Evolutionary conservation across 495 filamentous ascomycete species (phyloP).

Genomic region (Talaromyces thailandensis): DNA sequence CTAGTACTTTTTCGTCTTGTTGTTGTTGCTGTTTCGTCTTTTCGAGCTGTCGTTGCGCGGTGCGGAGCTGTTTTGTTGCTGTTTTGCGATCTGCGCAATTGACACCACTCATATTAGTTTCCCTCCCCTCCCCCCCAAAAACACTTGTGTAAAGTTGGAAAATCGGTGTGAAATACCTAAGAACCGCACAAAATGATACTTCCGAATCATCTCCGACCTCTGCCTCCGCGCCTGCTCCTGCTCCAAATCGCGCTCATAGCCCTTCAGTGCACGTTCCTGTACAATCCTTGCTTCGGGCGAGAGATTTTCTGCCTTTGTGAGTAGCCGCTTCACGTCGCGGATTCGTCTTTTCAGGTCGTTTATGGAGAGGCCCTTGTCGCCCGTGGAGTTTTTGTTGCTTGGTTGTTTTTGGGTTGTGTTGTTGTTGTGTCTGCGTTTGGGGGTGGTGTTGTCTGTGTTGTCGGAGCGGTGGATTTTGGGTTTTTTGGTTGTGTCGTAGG

Average conservation of each 20-base stretch:
- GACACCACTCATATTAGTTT: not conserved
- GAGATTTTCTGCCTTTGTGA: slow-evolving; percentile 49
- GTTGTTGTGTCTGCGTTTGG: not conserved
- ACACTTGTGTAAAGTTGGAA: too few relatives aligned
- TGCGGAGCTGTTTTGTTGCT: slow-evolving; percentile 59
- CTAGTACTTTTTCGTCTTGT: slow-evolving; percentile 30
- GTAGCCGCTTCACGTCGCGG: slow-evolving; percentile 45
- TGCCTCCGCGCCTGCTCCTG: slow-evolving; percentile 51
- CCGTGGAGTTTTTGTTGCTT: slow-evolving; percentile 7
- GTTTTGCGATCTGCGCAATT: slow-evolving; percentile 84
- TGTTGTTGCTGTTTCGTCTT: slow-evolving; percentile 32
- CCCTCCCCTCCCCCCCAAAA: not conserved
- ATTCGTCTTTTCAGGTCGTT: slow-evolving; percentile 45
- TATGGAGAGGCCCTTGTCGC: slow-evolving; percentile 27
- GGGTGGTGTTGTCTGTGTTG: not conserved
- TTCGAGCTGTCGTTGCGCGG: slow-evolving; percentile 39
- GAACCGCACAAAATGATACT: slow-evolving; percentile 95
- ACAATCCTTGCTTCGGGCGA: slow-evolving; percentile 66
- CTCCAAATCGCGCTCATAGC: slow-evolving; percentile 63
- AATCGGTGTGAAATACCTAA: slow-evolving; percentile 39
- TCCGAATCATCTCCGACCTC: slow-evolving; percentile 66
- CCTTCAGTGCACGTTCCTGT: slow-evolving; percentile 70
- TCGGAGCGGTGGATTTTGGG: slow-evolving; percentile 5
- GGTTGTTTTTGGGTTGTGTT: slow-evolving; percentile 6
- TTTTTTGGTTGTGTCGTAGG: slow-evolving; percentile 5